Base-by-base conservation (phyloP, 2,329 filamentous ascomycete species). In the Byssothecium circinans region DNA sequence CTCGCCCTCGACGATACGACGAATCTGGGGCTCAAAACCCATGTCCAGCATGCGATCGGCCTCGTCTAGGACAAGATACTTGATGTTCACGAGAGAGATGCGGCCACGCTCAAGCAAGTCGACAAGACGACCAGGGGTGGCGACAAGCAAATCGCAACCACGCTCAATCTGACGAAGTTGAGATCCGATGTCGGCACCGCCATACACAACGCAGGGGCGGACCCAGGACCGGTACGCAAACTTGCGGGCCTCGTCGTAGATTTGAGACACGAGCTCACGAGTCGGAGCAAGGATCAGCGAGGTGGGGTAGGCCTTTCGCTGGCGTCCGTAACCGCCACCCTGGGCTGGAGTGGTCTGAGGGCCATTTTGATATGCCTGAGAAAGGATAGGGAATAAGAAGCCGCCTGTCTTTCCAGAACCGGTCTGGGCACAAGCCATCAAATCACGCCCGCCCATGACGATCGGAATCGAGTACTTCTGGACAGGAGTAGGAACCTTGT, bases 41-140 rank as follows among this genome's bases (percentile, higher is more conserved):
- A 99, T 99, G 83, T 99, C 94, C 82, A 99, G 82, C 94, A 99
- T 99, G 74, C 94, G 94, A 80, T 99, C 94, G 74, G 94, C 94
- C 84, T 99, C 94, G 65, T 99, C 94, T 45, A 99, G 89, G 64
- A 99, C 90, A 54, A 99, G 84, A 73, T 99, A 99, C 81, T 96
- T 97, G 83, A 99, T 99, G 82, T 96, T 96, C 75, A 86, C 84
- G 46, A 99, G 86, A 36, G 94, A 97, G 73, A 99, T 97, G 70
- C 92, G 90, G 69, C 94, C 94, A 81, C 94, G 90, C 82, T 97
- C 94, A 70, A 99, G 95, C 76, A 99, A 81, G 74, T 99, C 94
- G 69, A 97, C 91, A 60, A 99, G 83, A 85, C 94, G 89, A 76
- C 94, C 94, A 46, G 94, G 94, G 44, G 94, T 99, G 60, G 94